Conservation (phyloP, 2,329 filamentous ascomycete genomes). For the Phyllosticta capitalensis region DNA sequence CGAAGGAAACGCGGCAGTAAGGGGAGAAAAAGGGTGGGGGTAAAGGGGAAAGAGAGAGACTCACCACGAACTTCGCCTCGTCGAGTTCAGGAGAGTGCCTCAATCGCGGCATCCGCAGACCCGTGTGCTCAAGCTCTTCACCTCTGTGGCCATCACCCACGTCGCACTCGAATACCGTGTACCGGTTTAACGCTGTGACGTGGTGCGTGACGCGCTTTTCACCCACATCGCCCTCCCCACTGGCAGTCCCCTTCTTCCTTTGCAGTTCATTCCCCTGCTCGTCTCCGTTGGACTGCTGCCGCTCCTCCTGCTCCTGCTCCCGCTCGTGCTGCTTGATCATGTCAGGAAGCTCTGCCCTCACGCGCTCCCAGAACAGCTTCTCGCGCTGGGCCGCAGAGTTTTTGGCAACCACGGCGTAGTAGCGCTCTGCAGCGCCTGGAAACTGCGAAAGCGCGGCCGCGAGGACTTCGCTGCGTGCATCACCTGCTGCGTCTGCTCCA, state of each 20-base stretch:
- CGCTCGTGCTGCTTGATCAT: background rate
- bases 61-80: background rate
- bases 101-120: background rate
- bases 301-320: background rate
- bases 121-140: background rate
- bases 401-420: background rate
- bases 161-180: background rate
- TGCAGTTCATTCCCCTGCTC: no score
- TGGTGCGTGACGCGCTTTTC: background rate
- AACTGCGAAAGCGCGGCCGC: background rate
- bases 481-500: no score
- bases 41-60: background rate
- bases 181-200: background rate
- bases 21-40: background rate
- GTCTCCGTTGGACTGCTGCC: background rate
- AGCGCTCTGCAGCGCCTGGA: background rate
- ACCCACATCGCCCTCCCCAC: background rate
- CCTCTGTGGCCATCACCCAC: background rate
- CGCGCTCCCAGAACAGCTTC: background rate
- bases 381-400: background rate
- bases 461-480: background rate
- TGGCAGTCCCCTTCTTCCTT: no score
- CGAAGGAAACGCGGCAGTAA: background rate
- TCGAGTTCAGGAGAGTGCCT: background rate
- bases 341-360: background rate